Conservation (phyloP, 2,329 filamentous ascomycete genomes). For the Penicillium sp. region DNA sequence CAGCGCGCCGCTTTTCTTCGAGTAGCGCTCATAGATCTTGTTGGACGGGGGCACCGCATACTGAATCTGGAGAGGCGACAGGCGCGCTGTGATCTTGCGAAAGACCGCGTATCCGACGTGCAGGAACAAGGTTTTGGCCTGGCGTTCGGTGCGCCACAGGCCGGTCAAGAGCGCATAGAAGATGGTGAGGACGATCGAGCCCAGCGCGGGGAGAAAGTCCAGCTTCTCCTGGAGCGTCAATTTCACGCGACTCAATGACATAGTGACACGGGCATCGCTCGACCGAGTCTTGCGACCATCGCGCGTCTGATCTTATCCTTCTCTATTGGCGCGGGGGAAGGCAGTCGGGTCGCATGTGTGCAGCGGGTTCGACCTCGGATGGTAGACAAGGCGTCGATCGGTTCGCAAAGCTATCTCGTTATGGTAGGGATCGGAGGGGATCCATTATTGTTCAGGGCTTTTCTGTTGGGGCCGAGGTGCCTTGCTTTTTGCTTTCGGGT, state of each 20-base stretch:
- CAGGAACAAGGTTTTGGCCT: constrained; percentile 32
- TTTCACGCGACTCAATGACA: constrained; percentile 20
- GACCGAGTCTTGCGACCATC: neutral
- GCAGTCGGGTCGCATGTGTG: too few species aligned
- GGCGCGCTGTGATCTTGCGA: constrained; percentile 30
- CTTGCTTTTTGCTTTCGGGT: neutral
- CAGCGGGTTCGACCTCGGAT: constrained; percentile 11
- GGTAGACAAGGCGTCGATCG: constrained; percentile 1
- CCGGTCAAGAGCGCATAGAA: constrained; percentile 31
- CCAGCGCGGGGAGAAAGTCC: constrained; percentile 34
- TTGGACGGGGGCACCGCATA: constrained; percentile 27
- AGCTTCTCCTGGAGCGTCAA: constrained; percentile 33
- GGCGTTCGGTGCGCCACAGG: constrained; percentile 26
- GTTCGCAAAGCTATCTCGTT: constrained; percentile 20
- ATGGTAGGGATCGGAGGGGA: constrained; percentile 9
- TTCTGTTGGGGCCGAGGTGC: constrained; percentile 9
- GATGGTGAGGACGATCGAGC: constrained; percentile 25
- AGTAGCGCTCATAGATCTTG: constrained; percentile 31
- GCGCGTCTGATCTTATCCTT: too few species aligned
- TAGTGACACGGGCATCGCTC: constrained; percentile 1
- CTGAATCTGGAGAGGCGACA: constrained; percentile 34
- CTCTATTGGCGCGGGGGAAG: too few species aligned
- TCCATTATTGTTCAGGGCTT: neutral
- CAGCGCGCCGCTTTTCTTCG: constrained; percentile 24
- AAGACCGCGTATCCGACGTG: constrained; percentile 38